Base-by-base conservation (phyloP, 148 eudicot species). In the Agrostemma githago region DNA sequence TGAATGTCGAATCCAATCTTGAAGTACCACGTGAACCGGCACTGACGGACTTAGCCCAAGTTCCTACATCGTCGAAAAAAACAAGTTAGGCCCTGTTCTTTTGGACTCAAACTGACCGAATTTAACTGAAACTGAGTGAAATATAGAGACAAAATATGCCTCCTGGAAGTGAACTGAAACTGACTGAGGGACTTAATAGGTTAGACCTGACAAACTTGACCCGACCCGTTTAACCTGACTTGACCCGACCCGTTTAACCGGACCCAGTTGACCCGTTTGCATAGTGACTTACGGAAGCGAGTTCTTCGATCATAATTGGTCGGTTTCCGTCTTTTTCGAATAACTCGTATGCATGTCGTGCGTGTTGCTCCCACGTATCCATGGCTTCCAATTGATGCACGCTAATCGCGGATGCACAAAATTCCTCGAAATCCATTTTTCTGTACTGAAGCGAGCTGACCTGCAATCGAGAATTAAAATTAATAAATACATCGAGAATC, bases 321-420 rank as follows among this genome's bases (percentile, higher is more conserved):
- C 98, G 74, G 78, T 94, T 94, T 34, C 97, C 98, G 82, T 94
- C 96, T 82, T 88, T 94, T 70, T 94, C 98, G 76, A 94, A 94
- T 12, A 92, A 80, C 81, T 94, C 97, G 72, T 89, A 91, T n/a
- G 90, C 98, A 76, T 77, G 83, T 7, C 88, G 90, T 16, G 98
- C 97, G 66, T 88, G 97, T 73, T 92, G 98, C 76, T 94, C 98
- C 98, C 98, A 94, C 68, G 79, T 87, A 60, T 85, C 90, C 89
- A 88, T 81, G 61, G 89, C 97, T 87, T 94, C 98, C 60, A 91
- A 80, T 79, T 94, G 98, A 85, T 91, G 86, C 65, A 94, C 89
- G 65, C 98, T 94, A 68, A 84, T 83, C 34, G 98, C 86, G 34
- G 98, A 93, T 0, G 93, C 93, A 76, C 93, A 88, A 77, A 89